Evolutionary conservation across 1,284 basidiomycete species (phyloP), one percentile per base, ranked within the genome.

Genomic region (Microbotryum intermedium): DNA sequence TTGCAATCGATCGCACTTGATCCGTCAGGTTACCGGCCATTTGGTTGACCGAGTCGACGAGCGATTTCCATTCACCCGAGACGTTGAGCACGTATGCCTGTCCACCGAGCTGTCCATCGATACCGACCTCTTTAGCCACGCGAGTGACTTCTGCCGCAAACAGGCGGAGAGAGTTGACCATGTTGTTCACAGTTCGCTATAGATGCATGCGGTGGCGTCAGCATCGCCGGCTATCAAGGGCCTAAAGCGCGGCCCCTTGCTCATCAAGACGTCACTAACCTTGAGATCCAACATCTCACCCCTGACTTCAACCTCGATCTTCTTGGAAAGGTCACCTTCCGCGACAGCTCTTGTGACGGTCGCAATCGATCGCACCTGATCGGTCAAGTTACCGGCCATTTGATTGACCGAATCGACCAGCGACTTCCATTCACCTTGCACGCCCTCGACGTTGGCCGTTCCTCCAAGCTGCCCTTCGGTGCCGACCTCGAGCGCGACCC

Each of bases 211-310:
- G 16, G 18, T 39, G 34, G 10, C 1, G 44, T 20, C 13, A 49
- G 44, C 18, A n/a, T 34, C 20, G 23, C 18, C 13, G 13, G 21
- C 21, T 4, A 49, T 0, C 6, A 6, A 2, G 30, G 3, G 2
- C 23, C 2, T 26, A 8, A 43, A 21, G 23, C 13, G 6, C 3
- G 16, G 43, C 8, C 21, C 18, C 10, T 43, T 21, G 11, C 16
- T 1, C 11, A 25, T 20, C 18, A 18, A 29, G 8, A 21, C 8
- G 16, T 49, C 25, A 42, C 61, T 39, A 11, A 93, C 91, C 78
- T 97, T 97, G 72, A 98, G 79, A 76, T 97, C 94, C 56, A 97
- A 79, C 58, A 98, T 97, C 76, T 98, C 95, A 45, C 95, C 94
- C 48, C 87, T 84, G 2, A 94, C 94, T 72, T 95, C 88, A 70